Conservation (phyloP, 83 land plant genomes). For the Picea engelmannii region DNA sequence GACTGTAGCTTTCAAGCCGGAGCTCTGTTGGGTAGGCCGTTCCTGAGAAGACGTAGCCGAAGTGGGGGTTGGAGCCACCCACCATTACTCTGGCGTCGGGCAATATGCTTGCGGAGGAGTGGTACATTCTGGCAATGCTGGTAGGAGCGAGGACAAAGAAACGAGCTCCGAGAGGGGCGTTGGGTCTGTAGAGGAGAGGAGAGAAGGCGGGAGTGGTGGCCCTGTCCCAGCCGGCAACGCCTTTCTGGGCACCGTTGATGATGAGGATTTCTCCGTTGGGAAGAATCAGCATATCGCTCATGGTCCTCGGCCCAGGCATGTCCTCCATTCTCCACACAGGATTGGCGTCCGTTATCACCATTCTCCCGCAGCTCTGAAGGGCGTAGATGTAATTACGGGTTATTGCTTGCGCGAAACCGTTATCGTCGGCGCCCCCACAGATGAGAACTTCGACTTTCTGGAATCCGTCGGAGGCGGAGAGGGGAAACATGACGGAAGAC, state of each 20-base stretch:
- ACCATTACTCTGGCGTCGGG: too few species aligned
- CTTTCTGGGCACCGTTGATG: too few species aligned
- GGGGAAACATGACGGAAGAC: too few species aligned
- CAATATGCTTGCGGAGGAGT: too few species aligned
- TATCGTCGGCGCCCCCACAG: conserved; percentile 3
- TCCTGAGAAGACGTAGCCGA: not conserved
- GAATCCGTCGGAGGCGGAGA: not conserved
- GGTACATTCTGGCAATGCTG: too few species aligned
- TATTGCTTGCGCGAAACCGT: not conserved
- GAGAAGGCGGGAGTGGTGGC: conserved; percentile 26
- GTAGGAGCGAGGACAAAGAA: conserved; percentile 27
- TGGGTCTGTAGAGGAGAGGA: conserved; percentile 42
- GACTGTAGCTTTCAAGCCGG: too few species aligned
- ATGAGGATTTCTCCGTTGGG: too few species aligned
- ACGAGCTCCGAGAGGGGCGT: conserved; percentile 17
- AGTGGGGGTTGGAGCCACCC: not conserved
- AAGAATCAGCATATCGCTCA: too few species aligned
- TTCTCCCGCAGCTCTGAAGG: not conserved
- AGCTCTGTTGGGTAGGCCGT: not conserved
- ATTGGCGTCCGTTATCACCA: too few species aligned
- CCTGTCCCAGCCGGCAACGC: conserved; percentile 54
- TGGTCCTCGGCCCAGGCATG: too few species aligned
- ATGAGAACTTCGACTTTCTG: conserved; percentile 9
- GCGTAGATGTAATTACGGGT: not conserved
- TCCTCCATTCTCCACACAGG: too few species aligned